These are phyloP conservation scores for Aspergillus pseudotamarii DNA, from an alignment of 2,329 filamentous ascomycete genomes.

Conservation along the genomic window DNA sequence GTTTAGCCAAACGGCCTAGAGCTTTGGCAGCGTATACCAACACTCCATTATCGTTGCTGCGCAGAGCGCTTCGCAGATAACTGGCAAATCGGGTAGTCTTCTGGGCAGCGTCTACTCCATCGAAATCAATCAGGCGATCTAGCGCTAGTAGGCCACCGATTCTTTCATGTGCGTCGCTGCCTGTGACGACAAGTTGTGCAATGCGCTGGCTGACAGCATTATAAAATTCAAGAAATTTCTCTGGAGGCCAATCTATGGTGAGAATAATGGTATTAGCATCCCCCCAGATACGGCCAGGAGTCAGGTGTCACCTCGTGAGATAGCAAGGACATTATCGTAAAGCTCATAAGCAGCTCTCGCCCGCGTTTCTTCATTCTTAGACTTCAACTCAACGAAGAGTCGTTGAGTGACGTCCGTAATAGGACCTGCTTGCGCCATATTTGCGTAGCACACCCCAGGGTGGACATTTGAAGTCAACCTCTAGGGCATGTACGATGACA, in stretches of 20 bases:
- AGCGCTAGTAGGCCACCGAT: conserved; percentile 91
- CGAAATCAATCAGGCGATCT: conserved; percentile 92
- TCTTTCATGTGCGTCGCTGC: conserved; percentile 82
- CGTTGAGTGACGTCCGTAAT: conserved; percentile 55
- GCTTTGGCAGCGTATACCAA: conserved; percentile 90
- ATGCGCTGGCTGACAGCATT: conserved; percentile 68
- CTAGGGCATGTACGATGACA: conserved; percentile 30
- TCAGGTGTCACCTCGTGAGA: conserved; percentile 46
- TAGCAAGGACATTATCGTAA: conserved; percentile 48
- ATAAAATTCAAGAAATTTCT: conserved; percentile 75
- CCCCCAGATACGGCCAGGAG: not conserved
- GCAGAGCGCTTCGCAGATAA: conserved; percentile 82
- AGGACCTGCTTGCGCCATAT: conserved; percentile 51
- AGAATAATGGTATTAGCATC: conserved; percentile 16
- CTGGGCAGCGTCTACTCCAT: conserved; percentile 87
- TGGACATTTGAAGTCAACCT: conserved; percentile 44
- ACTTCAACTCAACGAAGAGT: conserved; percentile 60
- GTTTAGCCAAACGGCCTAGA: conserved; percentile 85
- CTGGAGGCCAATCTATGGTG: conserved; percentile 70
- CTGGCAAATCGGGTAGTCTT: conserved; percentile 95
- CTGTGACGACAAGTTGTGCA: conserved; percentile 76
- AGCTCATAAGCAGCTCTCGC: conserved; percentile 54
- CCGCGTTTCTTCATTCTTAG: conserved; percentile 55
- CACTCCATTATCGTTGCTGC: conserved; percentile 86
- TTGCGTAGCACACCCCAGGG: conserved; percentile 40